Percentiles rank a stretch among this genome's conserved stretches.
phyloP scores from a whole-genome alignment of 1,139 yeast species.

The Ogataea hybrid region DNA sequence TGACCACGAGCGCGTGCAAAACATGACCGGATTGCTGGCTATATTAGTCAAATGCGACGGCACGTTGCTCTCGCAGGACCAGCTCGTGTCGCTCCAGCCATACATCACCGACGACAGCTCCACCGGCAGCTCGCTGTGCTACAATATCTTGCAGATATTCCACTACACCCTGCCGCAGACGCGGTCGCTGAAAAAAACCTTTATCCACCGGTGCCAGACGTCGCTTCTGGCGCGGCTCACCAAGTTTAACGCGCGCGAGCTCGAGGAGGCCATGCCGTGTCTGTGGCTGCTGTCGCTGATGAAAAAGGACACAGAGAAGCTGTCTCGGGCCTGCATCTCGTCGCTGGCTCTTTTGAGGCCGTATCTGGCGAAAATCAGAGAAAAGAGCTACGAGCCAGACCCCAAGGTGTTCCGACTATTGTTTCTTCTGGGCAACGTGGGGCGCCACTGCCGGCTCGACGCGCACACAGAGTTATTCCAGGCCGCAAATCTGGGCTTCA shows the following conservation, averaged over 20 bases:
- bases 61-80: slow-evolving; percentile 57
- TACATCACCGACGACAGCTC: slow-evolving; percentile 48
- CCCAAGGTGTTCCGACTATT: slow-evolving; percentile 55
- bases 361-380: slow-evolving; percentile 36
- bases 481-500: slow-evolving; percentile 41
- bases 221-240: slow-evolving; percentile 55
- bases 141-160: slow-evolving; percentile 53
- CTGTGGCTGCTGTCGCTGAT: slow-evolving; percentile 53
- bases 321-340: slow-evolving; percentile 55
- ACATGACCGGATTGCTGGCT: slow-evolving; percentile 48
- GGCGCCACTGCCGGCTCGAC: slow-evolving; percentile 63
- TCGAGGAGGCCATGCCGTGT: slow-evolving; percentile 70
- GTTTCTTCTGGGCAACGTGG: slow-evolving; percentile 66
- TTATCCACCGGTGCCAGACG: slow-evolving; percentile 49
- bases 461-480: slow-evolving; percentile 40
- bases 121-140: slow-evolving; percentile 39
- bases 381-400: slow-evolving; percentile 32
- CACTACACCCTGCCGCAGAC: slow-evolving; percentile 45
- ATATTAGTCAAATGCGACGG: slow-evolving; percentile 51
- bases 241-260: slow-evolving; percentile 53
- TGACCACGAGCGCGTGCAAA: slow-evolving; percentile 29
- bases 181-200: slow-evolving; percentile 47
- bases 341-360: slow-evolving; percentile 51
- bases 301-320: slow-evolving; percentile 43
- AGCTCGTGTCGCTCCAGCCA: slow-evolving; percentile 59